Conservation (phyloP, 2,329 filamentous ascomycete genomes). For the Phyllosticta citrichinensis region DNA sequence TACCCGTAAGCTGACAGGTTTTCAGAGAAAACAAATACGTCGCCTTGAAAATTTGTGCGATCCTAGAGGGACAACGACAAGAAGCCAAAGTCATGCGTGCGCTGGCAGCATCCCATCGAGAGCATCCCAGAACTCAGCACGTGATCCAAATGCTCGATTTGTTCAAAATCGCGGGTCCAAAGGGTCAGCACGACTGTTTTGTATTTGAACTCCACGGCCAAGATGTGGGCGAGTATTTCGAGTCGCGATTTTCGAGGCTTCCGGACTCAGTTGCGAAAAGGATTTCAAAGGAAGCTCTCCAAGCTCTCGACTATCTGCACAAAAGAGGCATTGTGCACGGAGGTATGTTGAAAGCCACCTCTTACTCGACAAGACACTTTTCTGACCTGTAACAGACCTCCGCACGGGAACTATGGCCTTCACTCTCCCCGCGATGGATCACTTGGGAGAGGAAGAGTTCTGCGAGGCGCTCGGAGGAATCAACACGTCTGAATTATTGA, state of each 20-base stretch:
- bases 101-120: background rate
- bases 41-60: background rate
- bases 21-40: background rate
- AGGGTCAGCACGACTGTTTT: background rate
- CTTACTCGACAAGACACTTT: background rate
- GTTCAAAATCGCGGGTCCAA: background rate
- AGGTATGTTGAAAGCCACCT: background rate
- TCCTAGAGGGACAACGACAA: background rate
- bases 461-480: too few relatives aligned
- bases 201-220: background rate
- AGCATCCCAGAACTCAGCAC: background rate
- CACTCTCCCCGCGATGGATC: background rate
- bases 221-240: background rate
- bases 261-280: background rate
- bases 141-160: background rate
- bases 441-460: too few relatives aligned
- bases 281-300: background rate
- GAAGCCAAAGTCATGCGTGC: background rate
- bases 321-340: background rate
- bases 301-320: background rate
- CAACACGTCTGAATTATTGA: too few relatives aligned
- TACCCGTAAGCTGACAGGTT: too few relatives aligned
- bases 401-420: background rate
- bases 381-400: background rate
- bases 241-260: background rate